These are phyloP conservation scores for Odonthalia washingtoniensis DNA, from an alignment of 31 red algal genomes.

Conservation along the genomic window DNA sequence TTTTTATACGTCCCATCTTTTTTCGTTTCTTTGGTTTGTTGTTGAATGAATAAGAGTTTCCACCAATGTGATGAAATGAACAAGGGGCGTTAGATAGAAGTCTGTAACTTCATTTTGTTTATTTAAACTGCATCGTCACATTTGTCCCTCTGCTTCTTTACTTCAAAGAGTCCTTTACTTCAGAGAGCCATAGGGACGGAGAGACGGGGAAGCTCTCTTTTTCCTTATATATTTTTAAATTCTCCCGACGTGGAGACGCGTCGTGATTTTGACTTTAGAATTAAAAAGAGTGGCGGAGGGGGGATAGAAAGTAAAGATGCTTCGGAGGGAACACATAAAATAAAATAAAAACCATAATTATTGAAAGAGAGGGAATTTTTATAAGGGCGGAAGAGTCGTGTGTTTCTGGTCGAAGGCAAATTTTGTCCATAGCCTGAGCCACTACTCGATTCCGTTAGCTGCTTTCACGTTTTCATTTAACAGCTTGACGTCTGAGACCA, in stretches of 20 bases:
- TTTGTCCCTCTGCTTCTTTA: no score
- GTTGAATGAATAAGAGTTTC: background rate
- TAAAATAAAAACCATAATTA: background rate
- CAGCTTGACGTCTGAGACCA: no score
- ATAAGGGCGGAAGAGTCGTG: background rate
- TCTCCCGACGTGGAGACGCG: no score
- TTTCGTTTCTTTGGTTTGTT: background rate
- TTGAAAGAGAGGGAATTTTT: background rate
- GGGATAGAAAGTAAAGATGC: background rate
- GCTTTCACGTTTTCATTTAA: slow-evolving; percentile 1
- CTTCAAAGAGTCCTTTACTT: no score
- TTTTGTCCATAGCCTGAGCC: no score
- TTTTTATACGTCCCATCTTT: background rate
- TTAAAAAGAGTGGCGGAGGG: background rate
- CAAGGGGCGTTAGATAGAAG: no score
- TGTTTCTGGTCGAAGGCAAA: background rate
- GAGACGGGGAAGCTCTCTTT: no score
- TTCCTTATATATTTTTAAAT: no score
- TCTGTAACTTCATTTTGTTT: no score
- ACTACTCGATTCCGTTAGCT: no score
- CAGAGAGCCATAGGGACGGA: no score
- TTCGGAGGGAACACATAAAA: background rate
- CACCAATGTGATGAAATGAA: background rate
- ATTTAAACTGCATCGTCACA: background rate
- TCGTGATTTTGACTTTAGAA: no score